These are phyloP conservation scores for Cordyceps tenuipes DNA, from an alignment of 2,329 filamentous ascomycete species.

Conservation along the genomic window DNA sequence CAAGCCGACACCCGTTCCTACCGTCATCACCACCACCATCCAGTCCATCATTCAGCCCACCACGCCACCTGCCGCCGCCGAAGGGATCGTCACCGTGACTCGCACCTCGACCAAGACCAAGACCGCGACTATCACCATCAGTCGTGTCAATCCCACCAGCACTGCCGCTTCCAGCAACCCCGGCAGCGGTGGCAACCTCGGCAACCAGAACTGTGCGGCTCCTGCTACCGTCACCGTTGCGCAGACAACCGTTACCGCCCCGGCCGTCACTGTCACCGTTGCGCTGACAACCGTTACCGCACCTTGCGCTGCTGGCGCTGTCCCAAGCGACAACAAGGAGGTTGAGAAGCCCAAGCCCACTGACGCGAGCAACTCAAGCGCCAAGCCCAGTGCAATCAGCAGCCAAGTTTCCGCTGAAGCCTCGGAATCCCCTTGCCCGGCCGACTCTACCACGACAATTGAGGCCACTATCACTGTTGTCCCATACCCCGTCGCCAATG, in stretches of 20 bases:
- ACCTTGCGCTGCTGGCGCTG: constrained; percentile 13
- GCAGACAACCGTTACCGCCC: constrained; percentile 14
- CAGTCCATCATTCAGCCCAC: constrained; percentile 23
- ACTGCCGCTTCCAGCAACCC: constrained; percentile 3
- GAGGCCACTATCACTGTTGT: constrained; percentile 29
- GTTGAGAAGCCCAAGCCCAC: constrained; percentile 2
- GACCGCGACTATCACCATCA: constrained; percentile 29
- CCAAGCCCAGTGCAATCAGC: constrained; percentile 17
- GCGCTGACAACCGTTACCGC: too few species aligned
- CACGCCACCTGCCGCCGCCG: constrained; percentile 20
- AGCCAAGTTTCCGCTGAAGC: constrained; percentile 20
- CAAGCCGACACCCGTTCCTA: constrained; percentile 26
- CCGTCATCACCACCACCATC: constrained; percentile 35
- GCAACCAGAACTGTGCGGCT: neutral
- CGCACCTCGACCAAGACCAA: neutral
- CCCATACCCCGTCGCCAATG: constrained; percentile 32
- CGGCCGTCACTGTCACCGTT: constrained; percentile 22
- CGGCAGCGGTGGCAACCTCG: neutral
- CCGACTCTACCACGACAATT: constrained; percentile 22
- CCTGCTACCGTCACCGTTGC: constrained; percentile 16
- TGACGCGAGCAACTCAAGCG: constrained; percentile 12
- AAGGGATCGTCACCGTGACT: neutral
- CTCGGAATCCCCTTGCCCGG: constrained; percentile 11
- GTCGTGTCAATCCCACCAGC: constrained; percentile 16
- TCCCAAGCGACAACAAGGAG: neutral